These are phyloP conservation scores for Cynara cardunculus DNA, from an alignment of 129 eudicot species.

Conservation along the genomic window DNA sequence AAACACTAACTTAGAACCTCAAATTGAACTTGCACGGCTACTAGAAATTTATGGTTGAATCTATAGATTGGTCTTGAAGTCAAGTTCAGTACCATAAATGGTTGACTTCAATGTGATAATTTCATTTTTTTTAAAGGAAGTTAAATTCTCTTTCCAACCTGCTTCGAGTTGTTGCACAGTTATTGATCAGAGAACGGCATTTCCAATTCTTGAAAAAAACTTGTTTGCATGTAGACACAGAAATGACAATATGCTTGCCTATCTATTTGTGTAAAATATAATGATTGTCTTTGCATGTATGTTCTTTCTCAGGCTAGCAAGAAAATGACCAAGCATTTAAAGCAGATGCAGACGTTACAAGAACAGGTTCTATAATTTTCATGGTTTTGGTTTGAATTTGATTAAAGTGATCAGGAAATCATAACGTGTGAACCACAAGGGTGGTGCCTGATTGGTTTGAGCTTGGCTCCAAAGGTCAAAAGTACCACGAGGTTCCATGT, in stretches of 20 bases:
- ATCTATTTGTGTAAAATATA: constrained; percentile 9
- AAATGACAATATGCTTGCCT: constrained; percentile 1
- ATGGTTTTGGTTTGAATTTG: neutral
- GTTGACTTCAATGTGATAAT: neutral
- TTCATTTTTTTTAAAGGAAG: neutral
- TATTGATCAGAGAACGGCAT: neutral
- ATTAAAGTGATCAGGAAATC: neutral
- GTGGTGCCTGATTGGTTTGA: too few relatives aligned
- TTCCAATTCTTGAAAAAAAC: neutral
- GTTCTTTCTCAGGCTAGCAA: constrained; percentile 61
- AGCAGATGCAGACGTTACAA: constrained; percentile 76
- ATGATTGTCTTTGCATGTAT: constrained; percentile 16
- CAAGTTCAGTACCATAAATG: neutral
- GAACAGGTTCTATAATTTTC: constrained; percentile 27
- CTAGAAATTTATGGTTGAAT: neutral
- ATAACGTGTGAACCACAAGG: too few relatives aligned
- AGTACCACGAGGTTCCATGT: too few relatives aligned
- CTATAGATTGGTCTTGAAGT: neutral
- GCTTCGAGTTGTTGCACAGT: neutral
- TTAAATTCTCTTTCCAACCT: neutral
- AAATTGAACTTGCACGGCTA: neutral
- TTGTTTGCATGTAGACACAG: neutral
- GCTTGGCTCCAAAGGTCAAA: too few relatives aligned
- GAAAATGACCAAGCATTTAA: constrained; percentile 62
- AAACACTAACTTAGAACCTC: neutral